These are phyloP conservation scores for Cairneyella variabilis DNA, from an alignment of 495 filamentous ascomycete species.

Conservation along the genomic window DNA sequence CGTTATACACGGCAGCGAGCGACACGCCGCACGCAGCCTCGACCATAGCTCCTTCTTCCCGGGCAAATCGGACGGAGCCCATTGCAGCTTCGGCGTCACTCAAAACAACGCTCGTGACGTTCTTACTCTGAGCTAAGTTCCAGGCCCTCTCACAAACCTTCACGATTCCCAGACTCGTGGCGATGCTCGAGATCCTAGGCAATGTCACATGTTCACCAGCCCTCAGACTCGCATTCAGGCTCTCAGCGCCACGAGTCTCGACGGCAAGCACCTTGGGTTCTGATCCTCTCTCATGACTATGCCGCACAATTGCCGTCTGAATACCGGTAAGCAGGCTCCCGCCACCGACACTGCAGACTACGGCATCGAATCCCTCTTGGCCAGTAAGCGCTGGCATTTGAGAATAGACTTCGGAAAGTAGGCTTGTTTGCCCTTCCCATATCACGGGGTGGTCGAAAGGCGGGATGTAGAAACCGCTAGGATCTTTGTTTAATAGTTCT, in stretches of 20 bases:
- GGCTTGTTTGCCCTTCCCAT: slow-evolving; percentile 72
- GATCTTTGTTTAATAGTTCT: slow-evolving; percentile 49
- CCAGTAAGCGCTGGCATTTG: slow-evolving; percentile 49
- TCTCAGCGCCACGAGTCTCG: slow-evolving; percentile 79
- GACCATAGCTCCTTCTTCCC: slow-evolving; percentile 75
- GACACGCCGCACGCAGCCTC: slow-evolving; percentile 82
- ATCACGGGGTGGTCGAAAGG: slow-evolving; percentile 86
- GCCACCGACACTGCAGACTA: slow-evolving; percentile 83
- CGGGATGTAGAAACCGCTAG: slow-evolving; percentile 71
- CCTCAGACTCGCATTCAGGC: slow-evolving; percentile 54
- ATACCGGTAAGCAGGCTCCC: slow-evolving; percentile 83
- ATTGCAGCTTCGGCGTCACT: slow-evolving; percentile 80
- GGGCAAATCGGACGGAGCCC: slow-evolving; percentile 68
- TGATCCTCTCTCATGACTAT: slow-evolving; percentile 49
- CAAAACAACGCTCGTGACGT: slow-evolving; percentile 58
- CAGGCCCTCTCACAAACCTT: slow-evolving; percentile 69
- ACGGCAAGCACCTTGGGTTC: slow-evolving; percentile 58
- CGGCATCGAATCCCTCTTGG: slow-evolving; percentile 30
- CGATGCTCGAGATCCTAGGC: slow-evolving; percentile 77
- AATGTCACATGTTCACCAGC: slow-evolving; percentile 44
- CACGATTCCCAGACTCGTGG: slow-evolving; percentile 73
- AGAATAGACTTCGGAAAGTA: slow-evolving; percentile 67
- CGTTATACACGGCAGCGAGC: slow-evolving; percentile 62
- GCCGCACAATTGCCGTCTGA: slow-evolving; percentile 30
- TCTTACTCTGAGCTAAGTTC: slow-evolving; percentile 27